These are phyloP conservation scores for Ogataea kodamae DNA, from an alignment of 805 yeast genomes.

Conservation along the genomic window DNA sequence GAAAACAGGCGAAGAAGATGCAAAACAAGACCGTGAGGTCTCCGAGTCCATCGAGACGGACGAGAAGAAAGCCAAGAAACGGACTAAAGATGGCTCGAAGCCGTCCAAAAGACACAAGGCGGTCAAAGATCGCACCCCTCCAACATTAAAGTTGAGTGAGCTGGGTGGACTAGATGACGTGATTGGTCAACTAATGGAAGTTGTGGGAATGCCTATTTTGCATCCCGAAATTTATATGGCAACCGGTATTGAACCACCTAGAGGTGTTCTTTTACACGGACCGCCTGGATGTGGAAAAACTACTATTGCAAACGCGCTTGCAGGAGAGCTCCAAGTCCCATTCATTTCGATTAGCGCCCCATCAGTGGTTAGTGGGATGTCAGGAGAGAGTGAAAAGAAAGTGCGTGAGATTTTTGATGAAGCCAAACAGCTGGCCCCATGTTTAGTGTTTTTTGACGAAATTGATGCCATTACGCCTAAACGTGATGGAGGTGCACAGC, in stretches of 20 bases:
- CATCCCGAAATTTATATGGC: conserved; percentile 89
- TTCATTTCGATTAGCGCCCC: conserved; percentile 92
- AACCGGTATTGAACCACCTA: conserved; percentile 92
- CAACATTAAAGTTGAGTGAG: conserved; percentile 61
- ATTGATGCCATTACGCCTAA: conserved; percentile 98
- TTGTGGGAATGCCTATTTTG: conserved; percentile 84
- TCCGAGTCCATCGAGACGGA: conserved; percentile 4
- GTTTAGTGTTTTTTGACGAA: conserved; percentile 90
- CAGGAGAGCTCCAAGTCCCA: conserved; percentile 92
- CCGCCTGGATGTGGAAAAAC: conserved; percentile 99
- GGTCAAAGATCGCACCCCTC: conserved; percentile 64
- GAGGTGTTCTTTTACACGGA: conserved; percentile 91
- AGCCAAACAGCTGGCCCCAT: conserved; percentile 86
- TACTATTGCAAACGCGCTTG: conserved; percentile 91
- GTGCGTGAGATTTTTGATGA: conserved; percentile 90
- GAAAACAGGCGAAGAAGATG: conserved; percentile 37
- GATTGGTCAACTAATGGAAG: conserved; percentile 82
- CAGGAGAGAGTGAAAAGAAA: conserved; percentile 97
- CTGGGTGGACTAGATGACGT: conserved; percentile 88
- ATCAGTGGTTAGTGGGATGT: conserved; percentile 95
- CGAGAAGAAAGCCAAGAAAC: conserved; percentile 40
- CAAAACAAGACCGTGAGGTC: conserved; percentile 2
- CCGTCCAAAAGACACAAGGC: conserved; percentile 29
- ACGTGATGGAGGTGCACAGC: conserved; percentile 94
- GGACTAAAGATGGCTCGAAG: conserved; percentile 38